phyloP scores from a whole-genome alignment of 306 rosid species.

The Adenanthera pavonina region DNA sequence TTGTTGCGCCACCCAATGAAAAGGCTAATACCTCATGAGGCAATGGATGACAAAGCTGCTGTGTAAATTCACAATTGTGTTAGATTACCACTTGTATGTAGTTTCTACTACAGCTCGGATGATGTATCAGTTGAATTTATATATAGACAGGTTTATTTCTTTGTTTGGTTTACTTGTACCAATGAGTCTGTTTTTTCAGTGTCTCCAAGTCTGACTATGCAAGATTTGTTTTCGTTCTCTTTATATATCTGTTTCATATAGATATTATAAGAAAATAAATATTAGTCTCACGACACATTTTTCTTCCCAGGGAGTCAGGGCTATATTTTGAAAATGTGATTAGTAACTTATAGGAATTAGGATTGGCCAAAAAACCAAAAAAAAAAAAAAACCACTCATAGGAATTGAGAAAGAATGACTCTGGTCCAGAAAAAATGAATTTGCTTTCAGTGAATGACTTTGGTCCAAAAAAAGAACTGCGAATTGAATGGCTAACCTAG shows the following conservation, averaged over 20 bases:
- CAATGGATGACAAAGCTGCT: slow-evolving; percentile 25
- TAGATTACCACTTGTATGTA: background rate
- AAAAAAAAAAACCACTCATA: too few relatives aligned
- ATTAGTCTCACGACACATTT: too few relatives aligned
- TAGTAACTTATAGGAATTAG: too few relatives aligned
- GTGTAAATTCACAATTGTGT: background rate
- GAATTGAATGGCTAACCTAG: background rate
- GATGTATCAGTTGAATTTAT: slow-evolving; percentile 26
- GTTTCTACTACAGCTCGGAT: slow-evolving; percentile 11
- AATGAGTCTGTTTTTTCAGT: background rate
- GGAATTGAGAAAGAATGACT: too few relatives aligned
- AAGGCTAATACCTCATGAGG: slow-evolving; percentile 44
- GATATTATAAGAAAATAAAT: too few relatives aligned
- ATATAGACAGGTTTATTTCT: slow-evolving; percentile 33
- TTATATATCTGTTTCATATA: background rate
- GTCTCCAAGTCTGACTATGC: background rate
- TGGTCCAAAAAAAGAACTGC: too few relatives aligned
- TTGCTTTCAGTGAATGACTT: too few relatives aligned
- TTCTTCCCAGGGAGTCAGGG: too few relatives aligned
- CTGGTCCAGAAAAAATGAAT: too few relatives aligned
- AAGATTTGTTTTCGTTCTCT: background rate
- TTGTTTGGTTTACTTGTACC: background rate
- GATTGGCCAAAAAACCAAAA: too few relatives aligned
- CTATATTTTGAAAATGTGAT: too few relatives aligned
- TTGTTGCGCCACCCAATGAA: slow-evolving; percentile 45